Percentiles rank a stretch among this genome's conserved stretches.
These are phyloP conservation scores for Suhomyces maxii DNA, from an alignment of 1,139 yeast species.

Conservation along the genomic window DNA sequence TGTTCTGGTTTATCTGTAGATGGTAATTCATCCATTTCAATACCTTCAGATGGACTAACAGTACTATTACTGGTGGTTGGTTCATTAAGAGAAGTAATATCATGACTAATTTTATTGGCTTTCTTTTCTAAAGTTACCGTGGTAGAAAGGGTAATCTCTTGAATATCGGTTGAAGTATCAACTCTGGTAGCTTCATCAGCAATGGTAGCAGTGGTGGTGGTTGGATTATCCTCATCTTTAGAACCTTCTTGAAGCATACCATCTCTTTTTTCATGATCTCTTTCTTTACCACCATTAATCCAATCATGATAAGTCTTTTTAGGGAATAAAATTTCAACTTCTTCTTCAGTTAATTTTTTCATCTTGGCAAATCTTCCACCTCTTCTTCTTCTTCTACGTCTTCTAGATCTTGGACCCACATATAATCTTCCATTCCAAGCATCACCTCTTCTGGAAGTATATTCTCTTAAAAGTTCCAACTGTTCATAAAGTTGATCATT, in stretches of 20 bases:
- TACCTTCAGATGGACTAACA: slow-evolving; percentile 1
- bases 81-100: slow-evolving; percentile 2
- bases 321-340: slow-evolving; percentile 70
- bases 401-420: slow-evolving; percentile 7
- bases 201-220: not conserved
- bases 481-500: slow-evolving; percentile 38
- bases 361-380: slow-evolving; percentile 45
- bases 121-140: not conserved
- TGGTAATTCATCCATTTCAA: slow-evolving; percentile 2
- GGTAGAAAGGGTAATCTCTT: not conserved
- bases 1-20: slow-evolving; percentile 1
- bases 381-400: slow-evolving; percentile 34
- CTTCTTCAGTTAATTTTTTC: slow-evolving; percentile 56
- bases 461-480: slow-evolving; percentile 34
- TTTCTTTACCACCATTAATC: slow-evolving; percentile 57
- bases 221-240: not conserved
- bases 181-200: not conserved
- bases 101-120: not conserved
- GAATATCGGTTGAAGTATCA: not conserved
- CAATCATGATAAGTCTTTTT: slow-evolving; percentile 59
- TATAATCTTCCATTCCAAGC: slow-evolving; percentile 28
- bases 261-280: slow-evolving; percentile 34
- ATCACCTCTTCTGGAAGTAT: slow-evolving; percentile 34
- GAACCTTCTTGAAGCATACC: slow-evolving; percentile 38
- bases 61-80: slow-evolving; percentile 3